Evolutionary conservation across 768 basidiomycete species (phyloP).

Genomic region (Hygrophoropsis aurantiaca): DNA sequence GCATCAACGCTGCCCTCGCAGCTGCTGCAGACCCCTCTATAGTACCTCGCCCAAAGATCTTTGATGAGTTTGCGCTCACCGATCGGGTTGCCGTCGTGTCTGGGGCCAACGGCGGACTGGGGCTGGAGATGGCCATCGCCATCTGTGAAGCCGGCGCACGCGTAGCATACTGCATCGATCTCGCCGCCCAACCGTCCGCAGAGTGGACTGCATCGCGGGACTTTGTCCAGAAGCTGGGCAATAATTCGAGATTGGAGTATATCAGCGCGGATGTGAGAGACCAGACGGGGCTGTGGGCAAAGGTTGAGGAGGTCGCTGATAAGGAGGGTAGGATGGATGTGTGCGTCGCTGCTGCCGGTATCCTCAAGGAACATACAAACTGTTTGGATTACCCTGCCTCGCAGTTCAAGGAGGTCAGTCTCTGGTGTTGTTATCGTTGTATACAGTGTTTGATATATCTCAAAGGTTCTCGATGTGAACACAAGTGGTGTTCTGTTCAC

Average conservation of each 20-base stretch:
- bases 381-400: slow-evolving; percentile 66
- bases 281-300: slow-evolving; percentile 58
- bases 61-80: slow-evolving; percentile 57
- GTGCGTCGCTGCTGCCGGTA: slow-evolving; percentile 77
- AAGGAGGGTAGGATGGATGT: slow-evolving; percentile 72
- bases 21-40: slow-evolving; percentile 36
- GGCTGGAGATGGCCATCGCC: slow-evolving; percentile 81
- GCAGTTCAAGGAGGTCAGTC: slow-evolving; percentile 60
- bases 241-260: slow-evolving; percentile 54
- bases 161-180: slow-evolving; percentile 68
- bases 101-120: slow-evolving; percentile 67
- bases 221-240: slow-evolving; percentile 49
- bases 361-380: slow-evolving; percentile 56
- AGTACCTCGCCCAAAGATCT: slow-evolving; percentile 47
- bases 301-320: slow-evolving; percentile 59
- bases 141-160: slow-evolving; percentile 72
- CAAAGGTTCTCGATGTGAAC: slow-evolving; percentile 67
- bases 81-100: slow-evolving; percentile 63
- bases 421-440: neutral
- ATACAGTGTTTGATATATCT: neutral
- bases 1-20: slow-evolving; percentile 57
- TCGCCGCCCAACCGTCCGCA: slow-evolving; percentile 52
- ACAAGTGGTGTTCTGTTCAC: slow-evolving; percentile 60
- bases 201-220: slow-evolving; percentile 57
- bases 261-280: slow-evolving; percentile 63